A percentile compares a stretch with the other conserved stretches of the same genome.
phyloP scores from a whole-genome alignment of 1,139 yeast genomes.

The Hyphopichia khmerensis region DNA sequence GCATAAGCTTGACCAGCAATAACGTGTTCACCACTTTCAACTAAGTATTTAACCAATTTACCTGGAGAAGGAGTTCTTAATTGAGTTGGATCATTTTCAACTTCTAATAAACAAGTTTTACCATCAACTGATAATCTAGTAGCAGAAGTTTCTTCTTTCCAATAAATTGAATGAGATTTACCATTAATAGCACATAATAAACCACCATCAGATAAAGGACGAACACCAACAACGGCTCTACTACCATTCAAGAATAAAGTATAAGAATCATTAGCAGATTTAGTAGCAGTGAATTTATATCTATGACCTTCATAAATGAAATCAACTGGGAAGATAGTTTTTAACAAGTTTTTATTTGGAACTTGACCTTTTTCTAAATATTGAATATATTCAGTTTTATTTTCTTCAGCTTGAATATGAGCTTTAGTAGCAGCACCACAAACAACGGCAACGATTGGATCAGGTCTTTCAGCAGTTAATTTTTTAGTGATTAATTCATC shows the following conservation, averaged over 20 bases:
- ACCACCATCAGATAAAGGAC: conserved; percentile 92
- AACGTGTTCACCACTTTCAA: conserved; percentile 94
- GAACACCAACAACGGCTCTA: conserved; percentile 81
- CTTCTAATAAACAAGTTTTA: conserved; percentile 89
- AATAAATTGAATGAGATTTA: conserved; percentile 89
- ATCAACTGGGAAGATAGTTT: conserved; percentile 88
- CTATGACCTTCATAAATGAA: conserved; percentile 92
- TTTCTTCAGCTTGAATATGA: conserved; percentile 73
- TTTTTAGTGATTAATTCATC: conserved; percentile 92
- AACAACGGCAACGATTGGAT: conserved; percentile 81
- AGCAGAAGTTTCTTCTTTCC: conserved; percentile 97
- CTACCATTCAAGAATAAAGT: conserved; percentile 93
- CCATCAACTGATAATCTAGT: conserved; percentile 95
- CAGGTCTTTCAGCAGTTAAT: conserved; percentile 96
- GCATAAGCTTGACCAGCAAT: conserved; percentile 93
- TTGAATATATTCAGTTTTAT: conserved; percentile 63
- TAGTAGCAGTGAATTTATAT: conserved; percentile 93
- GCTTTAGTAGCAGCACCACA: conserved; percentile 98
- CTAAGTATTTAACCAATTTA: conserved; percentile 87
- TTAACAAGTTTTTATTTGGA: conserved; percentile 74
- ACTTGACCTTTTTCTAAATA: conserved; percentile 95
- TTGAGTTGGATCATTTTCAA: conserved; percentile 97
- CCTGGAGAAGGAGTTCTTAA: conserved; percentile 99
- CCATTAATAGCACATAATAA: conserved; percentile 85
- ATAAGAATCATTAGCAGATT: conserved; percentile 80